Percentiles rank a stretch among this genome's conserved stretches.
Evolutionary conservation across 208 protist species (phyloP).

Genomic region (Wallacemonas sp.): DNA sequence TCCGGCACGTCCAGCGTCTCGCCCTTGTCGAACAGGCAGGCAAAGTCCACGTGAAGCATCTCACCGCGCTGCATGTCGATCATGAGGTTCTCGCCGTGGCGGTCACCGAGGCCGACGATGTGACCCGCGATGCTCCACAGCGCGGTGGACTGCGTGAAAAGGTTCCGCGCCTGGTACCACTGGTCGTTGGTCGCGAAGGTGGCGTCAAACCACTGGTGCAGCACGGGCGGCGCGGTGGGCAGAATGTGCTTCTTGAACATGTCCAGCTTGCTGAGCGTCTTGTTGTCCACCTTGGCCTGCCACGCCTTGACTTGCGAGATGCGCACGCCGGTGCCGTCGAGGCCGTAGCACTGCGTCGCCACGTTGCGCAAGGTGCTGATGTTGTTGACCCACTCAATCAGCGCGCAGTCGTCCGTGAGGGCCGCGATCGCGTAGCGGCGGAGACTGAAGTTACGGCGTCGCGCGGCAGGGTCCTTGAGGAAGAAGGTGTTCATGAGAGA

Average conservation of each 20-base stretch:
- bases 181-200: slow-evolving; percentile 83
- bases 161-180: slow-evolving; percentile 90
- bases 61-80: slow-evolving; percentile 87
- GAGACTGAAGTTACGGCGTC: slow-evolving; percentile 82
- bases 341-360: slow-evolving; percentile 74
- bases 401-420: slow-evolving; percentile 89
- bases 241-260: slow-evolving; percentile 84
- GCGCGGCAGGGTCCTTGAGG: slow-evolving; percentile 68
- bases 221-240: slow-evolving; percentile 71
- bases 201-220: slow-evolving; percentile 94
- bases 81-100: slow-evolving; percentile 96
- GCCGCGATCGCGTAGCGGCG: slow-evolving; percentile 89
- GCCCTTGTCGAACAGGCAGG: slow-evolving; percentile 97
- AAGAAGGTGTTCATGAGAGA: slow-evolving; percentile 94
- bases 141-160: slow-evolving; percentile 88
- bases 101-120: slow-evolving; percentile 94
- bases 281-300: slow-evolving; percentile 60
- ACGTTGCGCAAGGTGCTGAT: slow-evolving; percentile 77
- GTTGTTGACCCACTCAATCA: slow-evolving; percentile 97
- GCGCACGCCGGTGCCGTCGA: slow-evolving; percentile 64
- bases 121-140: slow-evolving; percentile 97
- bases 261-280: slow-evolving; percentile 60
- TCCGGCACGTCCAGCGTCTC: slow-evolving; percentile 93
- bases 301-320: slow-evolving; percentile 70
- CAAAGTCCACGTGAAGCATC: slow-evolving; percentile 95